Evolutionary conservation across 2,329 filamentous ascomycete genomes (phyloP).

Genomic region (Talaromyces atroroseus): DNA sequence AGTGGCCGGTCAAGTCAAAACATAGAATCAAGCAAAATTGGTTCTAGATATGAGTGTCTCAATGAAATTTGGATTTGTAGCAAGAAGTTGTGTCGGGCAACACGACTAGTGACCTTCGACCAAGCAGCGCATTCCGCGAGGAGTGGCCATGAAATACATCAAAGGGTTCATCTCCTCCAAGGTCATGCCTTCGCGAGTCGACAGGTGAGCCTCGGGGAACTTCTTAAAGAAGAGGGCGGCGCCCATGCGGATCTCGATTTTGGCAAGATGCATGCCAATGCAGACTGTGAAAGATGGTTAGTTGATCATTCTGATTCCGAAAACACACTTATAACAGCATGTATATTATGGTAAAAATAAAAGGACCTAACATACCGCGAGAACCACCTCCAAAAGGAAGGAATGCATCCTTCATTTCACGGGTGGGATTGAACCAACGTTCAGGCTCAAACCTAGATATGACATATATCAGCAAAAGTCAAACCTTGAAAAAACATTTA

Average conservation of each 20-base stretch:
- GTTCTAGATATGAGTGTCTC: no score
- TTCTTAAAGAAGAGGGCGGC: conserved; percentile 46
- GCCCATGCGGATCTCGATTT: conserved; percentile 50
- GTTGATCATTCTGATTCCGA: no score
- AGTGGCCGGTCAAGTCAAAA: no score
- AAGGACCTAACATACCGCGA: conserved; percentile 36
- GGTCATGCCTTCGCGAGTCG: conserved; percentile 1
- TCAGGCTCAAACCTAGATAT: conserved; percentile 41
- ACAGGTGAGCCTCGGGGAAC: conserved; percentile 2
- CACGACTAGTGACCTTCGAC: neutral
- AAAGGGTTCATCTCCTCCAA: conserved; percentile 38
- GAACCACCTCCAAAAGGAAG: conserved; percentile 64
- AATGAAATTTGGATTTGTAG: no score
- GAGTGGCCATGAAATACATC: conserved; percentile 41
- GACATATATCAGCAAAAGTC: neutral
- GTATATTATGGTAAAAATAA: no score
- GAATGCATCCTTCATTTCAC: conserved; percentile 49
- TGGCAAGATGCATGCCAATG: conserved; percentile 61
- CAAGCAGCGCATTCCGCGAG: conserved; percentile 35
- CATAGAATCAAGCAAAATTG: no score
- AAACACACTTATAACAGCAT: no score
- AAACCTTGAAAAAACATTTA: conserved; percentile 39
- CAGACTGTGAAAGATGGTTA: conserved; percentile 39
- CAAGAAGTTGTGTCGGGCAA: neutral
- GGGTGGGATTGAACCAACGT: conserved; percentile 40